Base-by-base conservation (phyloP, 495 filamentous ascomycete genomes). In the Amniculicola lignicola region DNA sequence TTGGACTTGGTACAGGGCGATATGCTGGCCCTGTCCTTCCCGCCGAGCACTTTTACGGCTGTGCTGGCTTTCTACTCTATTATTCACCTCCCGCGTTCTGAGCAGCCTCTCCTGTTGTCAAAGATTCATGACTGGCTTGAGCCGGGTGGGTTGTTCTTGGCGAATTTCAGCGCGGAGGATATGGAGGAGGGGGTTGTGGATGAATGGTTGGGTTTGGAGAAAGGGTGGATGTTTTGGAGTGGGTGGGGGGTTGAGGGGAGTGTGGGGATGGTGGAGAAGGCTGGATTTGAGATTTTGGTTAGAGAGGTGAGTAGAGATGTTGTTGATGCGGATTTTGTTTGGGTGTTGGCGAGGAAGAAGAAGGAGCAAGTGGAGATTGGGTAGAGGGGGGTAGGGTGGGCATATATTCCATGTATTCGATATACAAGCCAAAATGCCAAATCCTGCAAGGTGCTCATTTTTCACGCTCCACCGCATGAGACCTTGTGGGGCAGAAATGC, bases 31-130 rank as follows among this genome's bases (percentile, higher is more conserved):
- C 55, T 79, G 0, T 9, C 58, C 6, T 74, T 77, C 57, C 22
- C 35, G 0, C 37, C 40, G 0, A 61, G 22, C 22, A 50, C 51
- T 2, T 72, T 77, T 47, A 62, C 71, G 45, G 74, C 73, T 0
- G 74, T 77, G 1, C 29, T 75, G 10, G 72, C 54, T 0, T 66
- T 79, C 52, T 76, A 75, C 46, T 70, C 72, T 3, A 65, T 77
- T 27, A 69, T 77, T 41, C 76, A 78, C 54, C 64, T 78, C 1
- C 74, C 74, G 3, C 65, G 74, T 4, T 51, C 55, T 2, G 72
- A 79, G 51, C 74, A 77, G 37, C 52, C 21, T 1, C 46, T 48
- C 2, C 57, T 77, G 27, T 54, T 79, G 10, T 5, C 14, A 9
- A 63, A 67, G 23, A 71, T 76, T 28, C 48, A 25, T 10, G 18